Percentiles rank a stretch among this genome's conserved stretches.
These are phyloP conservation scores for Penicillium arizonense DNA, from an alignment of 495 filamentous ascomycete genomes.

Conservation along the genomic window DNA sequence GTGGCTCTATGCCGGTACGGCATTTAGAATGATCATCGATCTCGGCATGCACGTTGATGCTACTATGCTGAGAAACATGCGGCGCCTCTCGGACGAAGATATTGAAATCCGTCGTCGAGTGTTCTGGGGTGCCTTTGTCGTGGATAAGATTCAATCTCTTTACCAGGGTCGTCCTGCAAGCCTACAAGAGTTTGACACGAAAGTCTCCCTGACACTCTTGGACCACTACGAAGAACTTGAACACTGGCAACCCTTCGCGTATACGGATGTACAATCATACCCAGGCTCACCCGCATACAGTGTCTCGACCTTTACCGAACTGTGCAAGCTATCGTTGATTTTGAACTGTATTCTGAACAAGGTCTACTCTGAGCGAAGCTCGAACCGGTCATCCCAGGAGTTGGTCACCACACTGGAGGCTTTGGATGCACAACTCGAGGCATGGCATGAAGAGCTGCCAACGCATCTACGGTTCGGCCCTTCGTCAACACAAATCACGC, in stretches of 20 bases:
- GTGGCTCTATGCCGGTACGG: constrained; percentile 37
- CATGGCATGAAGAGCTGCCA: constrained; percentile 22
- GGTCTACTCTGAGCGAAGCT: constrained; percentile 28
- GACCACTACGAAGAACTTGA: constrained; percentile 35
- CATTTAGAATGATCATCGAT: constrained; percentile 35
- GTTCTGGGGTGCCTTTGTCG: constrained; percentile 40
- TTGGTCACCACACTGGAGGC: constrained; percentile 3
- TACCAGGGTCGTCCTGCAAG: constrained; percentile 29
- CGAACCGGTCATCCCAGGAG: constrained; percentile 19
- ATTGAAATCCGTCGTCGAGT: constrained; percentile 36
- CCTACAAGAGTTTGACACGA: constrained; percentile 18
- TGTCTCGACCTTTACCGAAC: constrained; percentile 19
- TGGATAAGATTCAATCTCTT: constrained; percentile 35
- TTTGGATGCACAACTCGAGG: constrained; percentile 14
- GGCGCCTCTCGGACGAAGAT: constrained; percentile 34
- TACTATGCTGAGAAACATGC: constrained; percentile 18
- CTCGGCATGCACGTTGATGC: constrained; percentile 31
- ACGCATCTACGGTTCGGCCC: constrained; percentile 17
- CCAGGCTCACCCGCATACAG: constrained; percentile 15
- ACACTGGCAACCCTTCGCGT: constrained; percentile 24
- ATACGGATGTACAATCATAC: constrained; percentile 14
- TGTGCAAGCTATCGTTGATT: constrained; percentile 22
- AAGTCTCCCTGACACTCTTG: constrained; percentile 21
- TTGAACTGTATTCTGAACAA: constrained; percentile 25
- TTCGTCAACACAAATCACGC: neutral